Evolutionary conservation across 257 asterid species (phyloP), one percentile per base, ranked within the genome.

Genomic region (Rauvolfia tetraphylla): DNA sequence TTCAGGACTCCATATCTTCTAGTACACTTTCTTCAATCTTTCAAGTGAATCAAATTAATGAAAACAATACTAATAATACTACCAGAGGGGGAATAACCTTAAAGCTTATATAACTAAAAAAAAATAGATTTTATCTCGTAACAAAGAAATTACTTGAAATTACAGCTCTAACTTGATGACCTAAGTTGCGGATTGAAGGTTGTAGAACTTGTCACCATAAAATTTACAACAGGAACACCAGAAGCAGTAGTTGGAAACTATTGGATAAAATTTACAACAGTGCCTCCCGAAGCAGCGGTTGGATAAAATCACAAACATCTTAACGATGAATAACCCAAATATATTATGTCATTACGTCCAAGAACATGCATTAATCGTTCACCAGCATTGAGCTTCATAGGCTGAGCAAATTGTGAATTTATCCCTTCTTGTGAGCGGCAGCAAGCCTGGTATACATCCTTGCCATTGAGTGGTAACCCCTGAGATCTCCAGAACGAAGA

Each of bases 401-500:
- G 34, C 51, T 18, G 33, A 29, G 25, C 29, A 39, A 41, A 65
- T n/a, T 54, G 42, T 14, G 22, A 78, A 38, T 67, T 88, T 85
- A 93, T 23, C 98, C 96, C 80, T 91, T 91, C 87, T 92, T 95
- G 76, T 97, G 93, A 96, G 92, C 92, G 81, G 99, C 99, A 48
- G 99, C 99, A 75, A 95, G 99, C 83, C 96, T 85, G 54, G 99
- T 91, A 68, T 95, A 95, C 99, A 95, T 95, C 86, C 88, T 90
- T 75, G 99, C 98, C 99, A 95, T 95, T 36, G 97, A 91, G 62
- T 95, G 97, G 87, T 71, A 95, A 56, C 99, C 99, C 84, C 97
- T 87, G 41, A 87, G 72, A 78, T 95, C 98, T 36, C 98, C 98
- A 6, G 98, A 86, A 0, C 98, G 96, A 41, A 95, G 97, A 79